A percentile compares a stretch with the other conserved stretches of the same genome.
Conservation (phyloP, 2,329 filamentous ascomycete genomes). For the Beauveria scarabaeidicola region DNA sequence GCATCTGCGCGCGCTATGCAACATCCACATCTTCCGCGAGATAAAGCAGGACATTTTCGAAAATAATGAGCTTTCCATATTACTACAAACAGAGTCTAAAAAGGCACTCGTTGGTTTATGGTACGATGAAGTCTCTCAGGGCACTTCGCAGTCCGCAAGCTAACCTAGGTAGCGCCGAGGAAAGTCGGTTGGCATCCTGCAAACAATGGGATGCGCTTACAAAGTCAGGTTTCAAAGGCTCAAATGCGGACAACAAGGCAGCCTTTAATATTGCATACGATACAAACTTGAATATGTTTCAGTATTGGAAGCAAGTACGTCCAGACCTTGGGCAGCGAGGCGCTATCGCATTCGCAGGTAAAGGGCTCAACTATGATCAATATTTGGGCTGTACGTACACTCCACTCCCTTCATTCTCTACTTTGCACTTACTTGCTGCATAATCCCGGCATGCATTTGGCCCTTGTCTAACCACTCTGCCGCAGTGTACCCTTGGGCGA, state of each 20-base stretch:
- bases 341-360: neutral
- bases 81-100: neutral
- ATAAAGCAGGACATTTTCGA: neutral
- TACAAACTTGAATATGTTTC: neutral
- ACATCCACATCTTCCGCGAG: neutral
- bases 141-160: neutral
- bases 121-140: neutral
- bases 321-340: neutral
- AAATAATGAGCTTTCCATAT: neutral
- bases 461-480: neutral
- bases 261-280: neutral
- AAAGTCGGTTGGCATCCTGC: neutral
- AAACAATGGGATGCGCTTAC: neutral
- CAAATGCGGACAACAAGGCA: neutral
- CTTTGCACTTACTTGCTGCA: too few relatives aligned
- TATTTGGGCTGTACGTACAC: neutral
- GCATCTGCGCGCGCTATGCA: neutral
- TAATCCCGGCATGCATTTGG: neutral
- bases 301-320: neutral
- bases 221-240: neutral
- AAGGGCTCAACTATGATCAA: neutral
- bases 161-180: neutral
- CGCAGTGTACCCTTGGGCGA: neutral
- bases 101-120: neutral
- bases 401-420: too few relatives aligned